Base-by-base conservation (phyloP, 2,329 filamentous ascomycete species). In the Phoma sp. region DNA sequence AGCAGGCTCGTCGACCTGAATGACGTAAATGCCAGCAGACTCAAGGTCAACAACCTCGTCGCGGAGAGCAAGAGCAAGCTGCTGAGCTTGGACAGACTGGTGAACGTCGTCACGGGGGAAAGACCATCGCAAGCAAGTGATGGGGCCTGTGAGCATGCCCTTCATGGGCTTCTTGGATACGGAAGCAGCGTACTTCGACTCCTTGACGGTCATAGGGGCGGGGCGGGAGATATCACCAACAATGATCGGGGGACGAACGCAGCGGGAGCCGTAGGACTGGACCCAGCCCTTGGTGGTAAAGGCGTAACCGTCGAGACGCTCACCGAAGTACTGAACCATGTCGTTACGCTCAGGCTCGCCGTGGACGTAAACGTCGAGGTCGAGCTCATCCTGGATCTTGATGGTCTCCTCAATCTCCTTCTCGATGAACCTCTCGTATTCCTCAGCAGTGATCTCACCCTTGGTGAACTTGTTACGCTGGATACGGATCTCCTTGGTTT, bases 271-370 rank as follows among this genome's bases (percentile, higher is more conserved):
- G 81, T 99, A 99, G 72, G 87, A 92, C 86, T 99, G 92, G 54
- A 99, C 95, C 95, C 95, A 99, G 70, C 91, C 95, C 83, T 97
- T 91, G 78, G 94, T 98, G 78, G 95, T 99, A 87, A 99, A 99
- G 77, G 92, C 90, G 79, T 98, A 99, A 74, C 95, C 95, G 73
- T 96, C 87, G 62, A 99, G 86, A 74, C 92, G 90, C 87, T 99
- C 95, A 81, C 95, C 95, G 72, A 99, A 99, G 88, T 97, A 99
- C 82, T 99, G 95, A 49, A 99, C 95, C 95, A 99, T 99, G 88
- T 99, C 95, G 84, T 99, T 99, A 80, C 95, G 92, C 88, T 99
- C 95, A 58, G 95, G 95, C 86, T 99, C 95, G 77, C 95, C 95
- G 84, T 99, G 95, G 65, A 99, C 95, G 77, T 90, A 91, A 78